Conservation (phyloP, 2,329 filamentous ascomycete species). For the Pseudogymnoascus sp. region DNA sequence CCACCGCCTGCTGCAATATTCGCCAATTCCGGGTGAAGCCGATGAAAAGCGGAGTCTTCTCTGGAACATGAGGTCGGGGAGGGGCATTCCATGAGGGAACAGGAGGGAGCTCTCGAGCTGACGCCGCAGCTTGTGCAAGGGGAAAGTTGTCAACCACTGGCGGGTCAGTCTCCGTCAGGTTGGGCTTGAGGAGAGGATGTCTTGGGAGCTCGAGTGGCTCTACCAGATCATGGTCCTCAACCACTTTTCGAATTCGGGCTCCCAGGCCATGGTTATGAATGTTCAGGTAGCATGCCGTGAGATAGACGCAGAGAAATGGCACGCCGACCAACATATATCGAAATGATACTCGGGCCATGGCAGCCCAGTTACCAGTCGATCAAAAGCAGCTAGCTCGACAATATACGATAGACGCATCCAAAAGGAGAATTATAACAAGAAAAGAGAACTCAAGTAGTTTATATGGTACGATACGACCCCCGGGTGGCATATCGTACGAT, state of each 20-base stretch:
- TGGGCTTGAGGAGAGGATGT: slow-evolving; percentile 19
- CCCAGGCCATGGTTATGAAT: not conserved
- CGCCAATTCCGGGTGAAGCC: slow-evolving; percentile 51
- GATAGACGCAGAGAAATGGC: not conserved
- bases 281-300: not conserved
- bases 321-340: slow-evolving; percentile 4
- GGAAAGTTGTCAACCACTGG: slow-evolving; percentile 24
- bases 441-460: not conserved
- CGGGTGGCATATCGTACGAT: not conserved
- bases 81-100: slow-evolving; percentile 39
- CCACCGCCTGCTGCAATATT: slow-evolving; percentile 46
- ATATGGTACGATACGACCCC: not conserved
- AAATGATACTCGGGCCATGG: slow-evolving; percentile 6
- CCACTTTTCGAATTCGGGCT: not conserved
- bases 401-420: not conserved
- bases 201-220: slow-evolving; percentile 2
- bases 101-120: slow-evolving; percentile 28
- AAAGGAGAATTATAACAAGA: not conserved
- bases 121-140: slow-evolving; percentile 17
- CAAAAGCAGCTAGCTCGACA: not conserved
- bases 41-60: slow-evolving; percentile 45
- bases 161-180: not conserved
- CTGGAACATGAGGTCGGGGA: slow-evolving; percentile 31
- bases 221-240: not conserved
- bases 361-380: not conserved